phyloP scores from a whole-genome alignment of 495 filamentous ascomycete species.

The Platismatia glauca region DNA sequence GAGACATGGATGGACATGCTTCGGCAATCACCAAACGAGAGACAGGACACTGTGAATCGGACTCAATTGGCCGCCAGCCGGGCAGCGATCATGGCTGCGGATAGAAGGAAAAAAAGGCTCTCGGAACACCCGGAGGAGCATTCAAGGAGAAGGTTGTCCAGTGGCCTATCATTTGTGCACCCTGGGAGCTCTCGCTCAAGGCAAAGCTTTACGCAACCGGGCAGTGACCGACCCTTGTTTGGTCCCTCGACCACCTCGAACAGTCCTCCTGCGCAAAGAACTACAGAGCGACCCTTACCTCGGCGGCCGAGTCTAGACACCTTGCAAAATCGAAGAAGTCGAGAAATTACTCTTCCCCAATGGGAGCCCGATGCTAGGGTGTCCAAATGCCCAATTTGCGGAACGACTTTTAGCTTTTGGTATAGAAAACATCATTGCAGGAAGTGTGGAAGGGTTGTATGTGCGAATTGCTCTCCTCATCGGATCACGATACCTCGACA shows the following conservation, averaged over 20 bases:
- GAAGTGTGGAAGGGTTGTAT: conserved; percentile 94
- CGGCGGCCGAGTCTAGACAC: conserved; percentile 15
- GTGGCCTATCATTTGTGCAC: conserved; percentile 13
- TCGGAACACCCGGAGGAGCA: conserved; percentile 17
- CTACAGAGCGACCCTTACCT: conserved; percentile 18
- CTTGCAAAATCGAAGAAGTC: conserved; percentile 14
- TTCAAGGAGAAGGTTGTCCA: conserved; percentile 17
- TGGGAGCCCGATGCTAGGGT: conserved; percentile 86
- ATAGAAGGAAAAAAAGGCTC: conserved; percentile 22
- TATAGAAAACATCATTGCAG: conserved; percentile 90
- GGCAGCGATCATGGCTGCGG: conserved; percentile 22
- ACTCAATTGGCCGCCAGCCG: conserved; percentile 17
- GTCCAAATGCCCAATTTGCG: conserved; percentile 72
- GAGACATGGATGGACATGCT: conserved; percentile 21
- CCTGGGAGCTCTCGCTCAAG: conserved; percentile 1
- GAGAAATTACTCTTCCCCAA: conserved; percentile 44
- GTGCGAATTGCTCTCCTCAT: conserved; percentile 83
- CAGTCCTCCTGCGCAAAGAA: conserved; percentile 5
- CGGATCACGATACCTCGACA: conserved; percentile 89
- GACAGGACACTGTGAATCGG: conserved; percentile 1
- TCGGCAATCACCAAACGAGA: conserved; percentile 9
- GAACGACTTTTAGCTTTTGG: conserved; percentile 70
- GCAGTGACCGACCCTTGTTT: conserved; percentile 1
- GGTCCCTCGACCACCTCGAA: conserved; percentile 2
- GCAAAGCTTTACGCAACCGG: conserved; percentile 5